Evolutionary conservation across 345 rosid species (phyloP), one percentile per base, ranked within the genome.

Genomic region (Sonneratia caseolaris): DNA sequence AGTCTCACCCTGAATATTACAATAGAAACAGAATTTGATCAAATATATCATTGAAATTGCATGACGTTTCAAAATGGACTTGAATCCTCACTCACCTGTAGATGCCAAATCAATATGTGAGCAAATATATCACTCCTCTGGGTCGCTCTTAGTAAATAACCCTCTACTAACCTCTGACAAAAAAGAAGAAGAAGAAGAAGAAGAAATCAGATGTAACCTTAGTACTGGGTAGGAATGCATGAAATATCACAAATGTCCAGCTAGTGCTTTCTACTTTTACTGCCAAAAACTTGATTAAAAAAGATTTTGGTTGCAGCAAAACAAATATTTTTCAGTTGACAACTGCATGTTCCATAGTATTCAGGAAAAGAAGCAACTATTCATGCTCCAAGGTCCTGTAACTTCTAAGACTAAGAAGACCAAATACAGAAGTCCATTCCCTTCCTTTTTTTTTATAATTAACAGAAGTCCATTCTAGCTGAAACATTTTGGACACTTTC

Each of bases 61-160:
- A 45, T n/a, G 21, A 47, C 15, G n/a, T 48, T 47, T 27, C 56
- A 9, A 40, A 24, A 37, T 4, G 49, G 37, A 69, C 43, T 78
- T 35, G 71, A 66, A 61, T 45, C 13, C 61, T 72, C 66, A 65
- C 80, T 56, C 70, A 96, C 99, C 95, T 96, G 97, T 72, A 96
- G 79, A 87, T 89, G 94, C 99, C 99, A 96, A 80, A 96, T 92
- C 77, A 96, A 82, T 82, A 92, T 96, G 80, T 96, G 99, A 70
- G 98, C 92, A 78, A 96, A 96, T 82, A 96, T 81, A 76, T 96
- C 98, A 78, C 98, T 96, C 82, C 94, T 84, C 76, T 96, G 96
- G 76, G 99, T 79, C 67, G 99, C 99, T 87, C 98, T 88, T 37
- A 96, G 93, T 85, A 96, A 82, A 80, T 96, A 96, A 61, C 99